Conservation (phyloP, 2,329 filamentous ascomycete species). For the Trichoderma lentiforme region DNA sequence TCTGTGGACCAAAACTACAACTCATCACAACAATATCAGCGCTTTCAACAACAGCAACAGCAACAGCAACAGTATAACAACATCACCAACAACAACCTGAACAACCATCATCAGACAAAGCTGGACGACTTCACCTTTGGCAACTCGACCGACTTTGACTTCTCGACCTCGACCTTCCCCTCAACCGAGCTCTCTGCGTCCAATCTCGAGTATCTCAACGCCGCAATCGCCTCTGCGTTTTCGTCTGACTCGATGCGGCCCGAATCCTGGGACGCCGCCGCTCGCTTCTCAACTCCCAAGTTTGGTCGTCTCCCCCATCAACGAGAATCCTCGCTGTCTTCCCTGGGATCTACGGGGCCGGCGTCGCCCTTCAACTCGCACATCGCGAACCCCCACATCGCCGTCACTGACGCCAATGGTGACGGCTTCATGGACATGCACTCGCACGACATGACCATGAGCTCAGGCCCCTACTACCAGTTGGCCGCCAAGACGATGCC, state of each 20-base stretch:
- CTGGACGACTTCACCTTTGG: constrained; percentile 23
- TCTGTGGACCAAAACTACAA: constrained; percentile 29
- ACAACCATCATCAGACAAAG: constrained; percentile 17
- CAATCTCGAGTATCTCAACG: constrained; percentile 24
- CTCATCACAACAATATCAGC: constrained; percentile 17
- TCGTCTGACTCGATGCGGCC: constrained; percentile 39
- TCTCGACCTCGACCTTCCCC: constrained; percentile 13
- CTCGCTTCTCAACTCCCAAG: constrained; percentile 37
- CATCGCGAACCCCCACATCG: constrained; percentile 57
- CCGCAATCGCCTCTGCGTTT: constrained; percentile 25
- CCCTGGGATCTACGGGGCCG: constrained; percentile 58
- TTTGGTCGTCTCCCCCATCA: constrained; percentile 47
- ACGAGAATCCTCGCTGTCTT: constrained; percentile 60
- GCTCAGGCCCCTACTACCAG: constrained; percentile 41
- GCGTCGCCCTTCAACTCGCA: constrained; percentile 56
- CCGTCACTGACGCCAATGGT: constrained; percentile 46
- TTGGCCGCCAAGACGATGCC: constrained; percentile 43
- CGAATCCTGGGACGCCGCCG: constrained; percentile 39
- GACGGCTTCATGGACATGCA: constrained; percentile 38
- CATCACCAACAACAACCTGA: constrained; percentile 20
- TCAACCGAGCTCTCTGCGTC: constrained; percentile 22
- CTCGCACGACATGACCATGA: constrained; percentile 21
- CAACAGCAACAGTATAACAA: constrained; percentile 27
- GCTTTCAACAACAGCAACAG: constrained; percentile 21
- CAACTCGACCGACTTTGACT: constrained; percentile 10